These are phyloP conservation scores for Ophiostoma ips DNA, from an alignment of 2,329 filamentous ascomycete genomes.

Conservation along the genomic window DNA sequence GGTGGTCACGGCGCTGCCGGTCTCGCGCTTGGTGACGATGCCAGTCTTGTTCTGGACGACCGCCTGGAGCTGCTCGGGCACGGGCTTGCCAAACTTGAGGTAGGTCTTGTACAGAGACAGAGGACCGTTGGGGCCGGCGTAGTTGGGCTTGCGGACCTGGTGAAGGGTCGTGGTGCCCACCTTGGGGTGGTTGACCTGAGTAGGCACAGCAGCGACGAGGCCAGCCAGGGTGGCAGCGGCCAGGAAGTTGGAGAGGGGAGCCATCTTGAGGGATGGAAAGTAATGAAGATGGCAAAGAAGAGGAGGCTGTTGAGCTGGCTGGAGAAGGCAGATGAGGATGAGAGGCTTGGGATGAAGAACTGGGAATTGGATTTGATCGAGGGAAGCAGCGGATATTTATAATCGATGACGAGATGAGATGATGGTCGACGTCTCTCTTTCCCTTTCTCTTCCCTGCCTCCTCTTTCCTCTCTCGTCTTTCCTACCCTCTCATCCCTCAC, in stretches of 20 bases:
- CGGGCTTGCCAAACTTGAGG: slow-evolving; percentile 23
- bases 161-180: slow-evolving; percentile 25
- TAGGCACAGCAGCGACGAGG: slow-evolving; percentile 19
- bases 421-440: no score
- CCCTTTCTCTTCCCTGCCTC: no score
- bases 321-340: background rate
- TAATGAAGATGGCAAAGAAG: background rate
- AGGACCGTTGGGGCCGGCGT: slow-evolving; percentile 21
- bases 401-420: background rate
- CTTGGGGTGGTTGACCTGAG: slow-evolving; percentile 7
- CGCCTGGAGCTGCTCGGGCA: slow-evolving; percentile 22
- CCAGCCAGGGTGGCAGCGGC: slow-evolving; percentile 18
- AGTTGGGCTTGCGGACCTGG: slow-evolving; percentile 24
- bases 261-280: background rate
- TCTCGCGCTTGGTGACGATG: slow-evolving; percentile 11
- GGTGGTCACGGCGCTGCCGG: slow-evolving; percentile 23
- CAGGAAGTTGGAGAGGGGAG: slow-evolving; percentile 12
- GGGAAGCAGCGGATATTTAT: background rate
- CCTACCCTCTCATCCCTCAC: no score
- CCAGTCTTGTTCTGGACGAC: slow-evolving; percentile 18
- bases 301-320: background rate
- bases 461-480: no score
- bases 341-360: background rate
- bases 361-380: no score
- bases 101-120: slow-evolving; percentile 26